Evolutionary conservation across 345 rosid genomes (phyloP), one percentile per base, ranked within the genome.

Genomic region (Acer negundo): DNA sequence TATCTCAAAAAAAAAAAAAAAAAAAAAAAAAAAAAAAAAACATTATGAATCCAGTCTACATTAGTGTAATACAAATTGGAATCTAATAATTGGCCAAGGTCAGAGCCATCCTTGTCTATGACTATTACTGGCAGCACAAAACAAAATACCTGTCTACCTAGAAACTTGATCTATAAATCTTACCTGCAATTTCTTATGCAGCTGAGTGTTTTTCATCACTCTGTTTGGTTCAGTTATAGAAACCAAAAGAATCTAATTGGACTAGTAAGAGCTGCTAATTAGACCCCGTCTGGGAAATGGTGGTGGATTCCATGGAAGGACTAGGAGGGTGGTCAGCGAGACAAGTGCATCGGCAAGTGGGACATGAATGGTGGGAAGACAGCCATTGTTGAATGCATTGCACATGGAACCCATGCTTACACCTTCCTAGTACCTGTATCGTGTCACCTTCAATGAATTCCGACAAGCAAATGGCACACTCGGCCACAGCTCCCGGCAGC

Each of bases 391-490:
- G 89, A 23, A 94, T 89, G 76, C 98, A 94, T 17, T 78, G 82
- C 31, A 82, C 90, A 82, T 94, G 98, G 81, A 94, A 94, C 7
- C 94, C 94, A 83, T 94, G 97, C 4, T 87, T 82, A 75, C 97
- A 94, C 70, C 82, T 81, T 66, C 78, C 90, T 78, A 94, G 44
- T 47, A 90, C 88, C 75, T 86, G 85, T 31, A 94, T 79, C 4
- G 82, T 85, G 19, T 92, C 97, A 13, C 94, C 97, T 63, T 84
- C 86, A 6, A 72, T 85, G 65, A 90, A 94, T 72, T 90, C 97
- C 2, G 83, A 80, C 85, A 94, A 84, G 87, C 98, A 94, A 24
- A 94, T 94, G 0, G 92, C 90, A 72, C 98, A 94, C 79, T 92
- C 98, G 40, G 84, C 85, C 70, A 68, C 85, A 4, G 79, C 83